A percentile compares a stretch with the other conserved stretches of the same genome.
Conservation (phyloP, 805 yeast genomes). For the Cyberlindnera sargentensis region DNA sequence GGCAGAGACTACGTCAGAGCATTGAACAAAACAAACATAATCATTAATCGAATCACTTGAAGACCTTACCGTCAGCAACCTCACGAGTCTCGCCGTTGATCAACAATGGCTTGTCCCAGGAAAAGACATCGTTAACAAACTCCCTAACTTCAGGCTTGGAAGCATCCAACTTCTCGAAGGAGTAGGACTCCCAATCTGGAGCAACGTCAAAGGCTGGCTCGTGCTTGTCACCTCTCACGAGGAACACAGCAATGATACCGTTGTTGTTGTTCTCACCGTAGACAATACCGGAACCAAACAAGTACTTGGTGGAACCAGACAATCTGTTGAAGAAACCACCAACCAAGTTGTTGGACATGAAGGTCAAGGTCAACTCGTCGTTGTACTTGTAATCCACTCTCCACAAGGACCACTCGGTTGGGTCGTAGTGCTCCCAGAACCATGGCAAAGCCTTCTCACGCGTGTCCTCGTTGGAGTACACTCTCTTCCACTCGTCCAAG, state of each 20-base stretch:
- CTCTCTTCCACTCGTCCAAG: slow-evolving; percentile 93
- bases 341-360: slow-evolving; percentile 96
- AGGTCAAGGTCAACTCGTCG: slow-evolving; percentile 93
- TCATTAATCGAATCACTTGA: slow-evolving; percentile 50
- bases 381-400: slow-evolving; percentile 95
- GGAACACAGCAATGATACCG: slow-evolving; percentile 92
- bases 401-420: slow-evolving; percentile 92
- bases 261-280: slow-evolving; percentile 98
- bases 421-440: slow-evolving; percentile 95
- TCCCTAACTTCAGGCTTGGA: slow-evolving; percentile 69
- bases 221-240: slow-evolving; percentile 90
- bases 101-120: slow-evolving; percentile 93
- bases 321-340: slow-evolving; percentile 98
- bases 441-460: slow-evolving; percentile 91
- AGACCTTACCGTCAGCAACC: slow-evolving; percentile 96
- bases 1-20: too few species aligned
- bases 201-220: slow-evolving; percentile 95
- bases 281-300: slow-evolving; percentile 91
- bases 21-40: not conserved
- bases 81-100: slow-evolving; percentile 76
- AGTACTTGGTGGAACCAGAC: slow-evolving; percentile 82
- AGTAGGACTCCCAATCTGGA: slow-evolving; percentile 98
- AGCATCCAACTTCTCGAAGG: slow-evolving; percentile 75
- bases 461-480: slow-evolving; percentile 95
- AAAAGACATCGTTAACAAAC: slow-evolving; percentile 86